These are phyloP conservation scores for Gastrolobium bilobum DNA, from an alignment of 306 rosid species.

Conservation along the genomic window DNA sequence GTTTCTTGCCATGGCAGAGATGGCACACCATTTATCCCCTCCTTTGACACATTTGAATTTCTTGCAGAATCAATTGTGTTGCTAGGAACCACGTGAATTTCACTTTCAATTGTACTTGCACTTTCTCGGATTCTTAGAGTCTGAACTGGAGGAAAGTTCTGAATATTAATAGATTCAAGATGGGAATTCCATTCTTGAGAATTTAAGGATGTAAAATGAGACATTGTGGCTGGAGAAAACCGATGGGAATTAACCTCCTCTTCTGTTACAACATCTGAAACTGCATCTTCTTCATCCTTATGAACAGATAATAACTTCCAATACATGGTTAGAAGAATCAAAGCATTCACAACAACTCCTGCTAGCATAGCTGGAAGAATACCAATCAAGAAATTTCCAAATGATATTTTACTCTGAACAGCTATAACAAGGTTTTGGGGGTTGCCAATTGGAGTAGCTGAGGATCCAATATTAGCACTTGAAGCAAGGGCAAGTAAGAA, in stretches of 20 bases:
- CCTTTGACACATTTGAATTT: slow-evolving; percentile 56
- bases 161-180: slow-evolving; percentile 44
- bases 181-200: slow-evolving; percentile 57
- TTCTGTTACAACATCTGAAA: slow-evolving; percentile 52
- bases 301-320: slow-evolving; percentile 64
- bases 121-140: slow-evolving; percentile 50
- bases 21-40: slow-evolving; percentile 45
- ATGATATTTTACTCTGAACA: slow-evolving; percentile 70
- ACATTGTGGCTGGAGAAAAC: slow-evolving; percentile 78
- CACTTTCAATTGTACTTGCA: slow-evolving; percentile 50
- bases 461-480: slow-evolving; percentile 82
- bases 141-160: slow-evolving; percentile 56
- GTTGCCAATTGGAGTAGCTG: slow-evolving; percentile 85
- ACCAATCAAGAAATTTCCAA: slow-evolving; percentile 67
- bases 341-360: slow-evolving; percentile 66
- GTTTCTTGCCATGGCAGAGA: slow-evolving; percentile 54
- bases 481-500: slow-evolving; percentile 85
- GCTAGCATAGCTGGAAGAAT: slow-evolving; percentile 77
- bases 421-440: slow-evolving; percentile 87
- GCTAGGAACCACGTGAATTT: slow-evolving; percentile 49
- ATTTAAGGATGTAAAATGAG: slow-evolving; percentile 59
- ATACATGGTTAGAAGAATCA: slow-evolving; percentile 58
- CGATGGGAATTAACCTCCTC: slow-evolving; percentile 66
- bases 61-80: slow-evolving; percentile 44
- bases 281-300: slow-evolving; percentile 67